These are phyloP conservation scores for Lagenidium giganteum DNA, from an alignment of 352 stramenopile genomes.

Conservation along the genomic window DNA sequence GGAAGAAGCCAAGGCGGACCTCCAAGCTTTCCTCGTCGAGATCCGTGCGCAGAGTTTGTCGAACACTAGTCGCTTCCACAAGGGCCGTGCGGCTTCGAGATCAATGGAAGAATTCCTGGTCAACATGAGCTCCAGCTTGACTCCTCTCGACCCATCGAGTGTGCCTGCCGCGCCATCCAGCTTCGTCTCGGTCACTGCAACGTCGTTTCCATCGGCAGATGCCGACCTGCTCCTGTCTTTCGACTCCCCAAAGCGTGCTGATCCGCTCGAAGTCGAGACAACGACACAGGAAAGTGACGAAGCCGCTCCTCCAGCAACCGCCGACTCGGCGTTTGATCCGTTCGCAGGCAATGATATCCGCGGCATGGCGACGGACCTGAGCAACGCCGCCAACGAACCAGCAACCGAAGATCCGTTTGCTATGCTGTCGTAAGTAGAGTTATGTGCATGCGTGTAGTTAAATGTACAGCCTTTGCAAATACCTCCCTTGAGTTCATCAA, in stretches of 20 bases:
- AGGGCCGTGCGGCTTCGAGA: conserved; percentile 44
- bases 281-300: neutral
- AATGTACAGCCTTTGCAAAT: too few relatives aligned
- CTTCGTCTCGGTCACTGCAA: conserved; percentile 15
- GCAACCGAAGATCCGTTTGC: conserved; percentile 2
- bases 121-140: conserved; percentile 52
- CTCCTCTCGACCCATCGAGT: conserved; percentile 4
- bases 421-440: too few relatives aligned
- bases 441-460: too few relatives aligned
- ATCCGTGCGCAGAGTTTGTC: conserved; percentile 55
- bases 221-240: conserved; percentile 8
- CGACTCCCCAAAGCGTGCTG: too few relatives aligned
- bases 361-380: conserved; percentile 8
- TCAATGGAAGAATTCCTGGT: conserved; percentile 67
- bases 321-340: conserved; percentile 26
- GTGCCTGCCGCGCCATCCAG: conserved; percentile 3
- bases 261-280: neutral
- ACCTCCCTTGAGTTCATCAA: too few relatives aligned
- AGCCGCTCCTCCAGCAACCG: neutral
- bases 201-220: neutral
- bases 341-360: conserved; percentile 67
- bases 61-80: conserved; percentile 14
- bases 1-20: conserved; percentile 68
- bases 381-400: neutral
- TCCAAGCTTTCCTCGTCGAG: conserved; percentile 48